Percentiles rank a stretch among this genome's conserved stretches.
Evolutionary conservation across 768 basidiomycete genomes (phyloP).

Genomic region (Calocybe gangraenosa): DNA sequence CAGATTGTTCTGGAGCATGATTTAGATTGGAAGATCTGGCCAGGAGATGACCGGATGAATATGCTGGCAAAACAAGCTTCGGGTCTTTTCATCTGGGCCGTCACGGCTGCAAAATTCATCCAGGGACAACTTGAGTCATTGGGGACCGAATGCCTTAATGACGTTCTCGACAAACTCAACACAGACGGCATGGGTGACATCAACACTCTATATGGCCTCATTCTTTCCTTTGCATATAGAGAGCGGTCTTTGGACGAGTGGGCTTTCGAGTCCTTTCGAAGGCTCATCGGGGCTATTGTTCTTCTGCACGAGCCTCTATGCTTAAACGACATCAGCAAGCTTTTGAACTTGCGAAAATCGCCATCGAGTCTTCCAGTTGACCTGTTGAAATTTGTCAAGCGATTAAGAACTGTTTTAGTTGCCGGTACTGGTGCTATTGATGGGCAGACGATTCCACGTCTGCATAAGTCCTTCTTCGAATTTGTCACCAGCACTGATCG

Average conservation of each 20-base stretch:
- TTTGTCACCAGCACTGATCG: conserved; percentile 8
- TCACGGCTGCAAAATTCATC: too few relatives aligned
- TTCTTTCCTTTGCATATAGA: conserved; percentile 4
- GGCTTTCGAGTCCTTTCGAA: conserved; percentile 14
- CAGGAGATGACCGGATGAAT: conserved; percentile 9
- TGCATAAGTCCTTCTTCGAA: conserved; percentile 17
- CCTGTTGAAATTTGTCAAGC: conserved; percentile 11
- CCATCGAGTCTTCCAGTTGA: conserved; percentile 3
- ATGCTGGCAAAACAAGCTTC: not conserved
- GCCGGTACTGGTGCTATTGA: conserved; percentile 8
- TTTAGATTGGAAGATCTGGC: conserved; percentile 9
- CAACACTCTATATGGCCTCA: conserved; percentile 14
- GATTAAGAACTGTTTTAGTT: conserved; percentile 14
- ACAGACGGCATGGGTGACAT: conserved; percentile 10
- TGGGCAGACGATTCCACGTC: conserved; percentile 10
- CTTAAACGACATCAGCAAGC: conserved; percentile 3
- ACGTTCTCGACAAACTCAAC: conserved; percentile 6
- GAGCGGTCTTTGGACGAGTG: not conserved
- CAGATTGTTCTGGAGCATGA: conserved; percentile 7
- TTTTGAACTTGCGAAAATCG: conserved; percentile 6
- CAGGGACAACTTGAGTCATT: conserved; percentile 1
- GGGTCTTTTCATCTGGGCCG: too few relatives aligned
- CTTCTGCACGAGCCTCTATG: conserved; percentile 9
- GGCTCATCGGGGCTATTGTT: conserved; percentile 12
- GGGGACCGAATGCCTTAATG: conserved; percentile 11